Base-by-base conservation (phyloP, 1,139 yeast species). In the Zygoascus hellenicus region DNA sequence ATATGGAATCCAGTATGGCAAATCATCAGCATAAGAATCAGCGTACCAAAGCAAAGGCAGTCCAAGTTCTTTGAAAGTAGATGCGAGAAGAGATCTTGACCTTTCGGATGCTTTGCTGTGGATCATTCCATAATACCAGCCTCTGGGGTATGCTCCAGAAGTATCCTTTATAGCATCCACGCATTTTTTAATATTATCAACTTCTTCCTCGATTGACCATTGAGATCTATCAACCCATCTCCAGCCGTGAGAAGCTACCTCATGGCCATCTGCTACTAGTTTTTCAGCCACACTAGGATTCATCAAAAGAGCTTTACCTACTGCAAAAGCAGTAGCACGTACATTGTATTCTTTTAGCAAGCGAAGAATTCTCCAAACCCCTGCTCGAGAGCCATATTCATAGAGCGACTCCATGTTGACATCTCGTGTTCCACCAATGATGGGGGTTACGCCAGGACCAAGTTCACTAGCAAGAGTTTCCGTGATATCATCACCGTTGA, bases 231-330 rank as follows among this genome's bases (percentile, higher is more conserved):
- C 67, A 48, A 66, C 63, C 71, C 71, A 68, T 51, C 71, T 59
- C 48, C 64, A 63, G 30, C 69, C 69, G 50, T 67, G 72, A 35
- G 68, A 64, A 7, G 69, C 72, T 47, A 68, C 66, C 49, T 68
- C 71, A 52, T 67, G 70, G 7, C 72, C 71, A 45, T 65, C 70
- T 49, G 67, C 61, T 39, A 62, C 64, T 48, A 65, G 58, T 2
- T 69, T 70, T 33, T 65, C 54, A 16, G 64, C 68, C 15, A 65
- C 63, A 3, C 56, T 63, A 7, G 60, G 61, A 45, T 66, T 61
- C 42, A 56, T 56, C 50, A 63, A 64, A 33, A 67, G 59, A 15
- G 71, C 70, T 43, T 65, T 65, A 13, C 69, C 72, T 45, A 68
- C 71, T 28, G 69, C 72, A 51, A 62, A 66, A n/a, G 66, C 61